Evolutionary conservation across 495 filamentous ascomycete genomes (phyloP).

Genomic region (Xylaria scruposa): DNA sequence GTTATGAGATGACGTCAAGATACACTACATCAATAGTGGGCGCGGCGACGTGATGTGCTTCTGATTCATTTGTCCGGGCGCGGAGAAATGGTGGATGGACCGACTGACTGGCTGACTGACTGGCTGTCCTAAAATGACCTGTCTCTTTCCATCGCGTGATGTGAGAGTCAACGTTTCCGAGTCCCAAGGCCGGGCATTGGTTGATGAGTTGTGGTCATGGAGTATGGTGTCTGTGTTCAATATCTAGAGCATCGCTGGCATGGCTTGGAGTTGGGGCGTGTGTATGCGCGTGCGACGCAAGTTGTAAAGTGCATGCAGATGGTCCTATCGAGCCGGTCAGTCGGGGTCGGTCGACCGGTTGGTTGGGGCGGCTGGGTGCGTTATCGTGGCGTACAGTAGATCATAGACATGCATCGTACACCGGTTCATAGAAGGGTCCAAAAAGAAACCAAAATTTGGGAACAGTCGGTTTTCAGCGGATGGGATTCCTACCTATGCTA

Average conservation of each 20-base stretch:
- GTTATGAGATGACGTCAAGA: conserved; percentile 3
- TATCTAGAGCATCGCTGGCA: conserved; percentile 7
- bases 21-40: not conserved
- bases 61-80: not conserved
- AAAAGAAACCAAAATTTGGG: not conserved
- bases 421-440: not conserved
- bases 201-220: not conserved
- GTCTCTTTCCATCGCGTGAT: conserved; percentile 3
- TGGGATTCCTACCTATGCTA: not conserved
- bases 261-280: conserved; percentile 2
- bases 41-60: not conserved
- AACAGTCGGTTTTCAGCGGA: not conserved
- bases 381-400: not conserved
- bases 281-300: not conserved
- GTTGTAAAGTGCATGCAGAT: not conserved
- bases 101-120: no score
- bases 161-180: not conserved
- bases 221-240: conserved; percentile 5
- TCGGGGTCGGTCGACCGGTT: not conserved
- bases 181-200: not conserved
- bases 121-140: conserved; percentile 1
- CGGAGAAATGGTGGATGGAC: not conserved
- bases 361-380: not conserved
- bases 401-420: conserved; percentile 1
- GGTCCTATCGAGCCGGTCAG: not conserved